Evolutionary conservation across 2,329 filamentous ascomycete genomes (phyloP).

Genomic region (Scedosporium aurantiacum): DNA sequence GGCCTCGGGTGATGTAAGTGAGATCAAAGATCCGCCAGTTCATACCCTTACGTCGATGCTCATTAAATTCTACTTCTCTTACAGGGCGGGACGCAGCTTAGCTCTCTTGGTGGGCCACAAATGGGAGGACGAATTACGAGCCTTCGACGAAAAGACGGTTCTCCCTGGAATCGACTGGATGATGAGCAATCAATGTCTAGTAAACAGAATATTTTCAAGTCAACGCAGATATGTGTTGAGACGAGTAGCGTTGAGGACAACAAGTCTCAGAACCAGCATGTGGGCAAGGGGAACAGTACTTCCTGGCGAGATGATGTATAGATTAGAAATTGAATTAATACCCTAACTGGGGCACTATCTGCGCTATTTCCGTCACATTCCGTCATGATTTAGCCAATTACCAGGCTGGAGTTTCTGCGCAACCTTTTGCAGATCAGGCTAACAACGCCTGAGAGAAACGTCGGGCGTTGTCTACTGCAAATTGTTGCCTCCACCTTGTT

Average conservation of each 20-base stretch:
- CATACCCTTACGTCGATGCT: neutral
- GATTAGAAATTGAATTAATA: neutral
- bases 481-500: too few species aligned
- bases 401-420: too few species aligned
- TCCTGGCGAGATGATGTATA: neutral
- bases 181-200: conserved; percentile 6
- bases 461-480: too few species aligned
- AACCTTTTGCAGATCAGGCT: too few species aligned
- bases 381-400: too few species aligned
- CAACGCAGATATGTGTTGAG: conserved; percentile 4
- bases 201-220: conserved; percentile 5
- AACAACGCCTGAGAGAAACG: too few species aligned
- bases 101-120: neutral
- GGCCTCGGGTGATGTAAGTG: neutral
- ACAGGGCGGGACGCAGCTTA: conserved; percentile 2
- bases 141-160: conserved; percentile 4
- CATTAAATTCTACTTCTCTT: neutral
- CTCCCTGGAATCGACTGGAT: conserved; percentile 7
- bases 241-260: neutral
- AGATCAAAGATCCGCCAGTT: neutral
- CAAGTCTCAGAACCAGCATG: neutral
- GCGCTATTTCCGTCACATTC: too few species aligned
- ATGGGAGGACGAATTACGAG: neutral
- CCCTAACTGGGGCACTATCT: conserved; percentile 34
- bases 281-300: neutral